Evolutionary conservation across 140 eudicot species (phyloP).

Genomic region (Oenanthe javanica): DNA sequence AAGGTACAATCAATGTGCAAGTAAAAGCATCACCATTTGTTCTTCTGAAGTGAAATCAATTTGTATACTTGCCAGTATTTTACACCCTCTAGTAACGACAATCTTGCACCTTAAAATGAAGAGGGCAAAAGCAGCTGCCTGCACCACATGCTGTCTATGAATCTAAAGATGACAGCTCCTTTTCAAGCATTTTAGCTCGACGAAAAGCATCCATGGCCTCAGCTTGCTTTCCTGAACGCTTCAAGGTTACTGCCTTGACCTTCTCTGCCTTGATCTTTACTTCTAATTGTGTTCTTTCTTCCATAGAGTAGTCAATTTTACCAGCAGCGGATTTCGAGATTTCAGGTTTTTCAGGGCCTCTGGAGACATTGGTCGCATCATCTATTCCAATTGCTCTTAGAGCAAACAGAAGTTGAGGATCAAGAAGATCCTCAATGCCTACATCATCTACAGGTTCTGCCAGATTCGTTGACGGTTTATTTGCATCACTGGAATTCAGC

Average conservation of each 20-base stretch:
- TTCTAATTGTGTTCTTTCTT: constrained; percentile 49
- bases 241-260: constrained; percentile 65
- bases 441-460: constrained; percentile 41
- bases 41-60: neutral
- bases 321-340: constrained; percentile 19
- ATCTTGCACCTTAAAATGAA: neutral
- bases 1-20: neutral
- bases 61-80: neutral
- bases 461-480: constrained; percentile 12
- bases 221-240: constrained; percentile 77
- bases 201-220: constrained; percentile 93
- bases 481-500: constrained; percentile 28
- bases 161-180: constrained; percentile 44
- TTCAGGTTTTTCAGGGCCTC: constrained; percentile 30
- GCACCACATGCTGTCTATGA: constrained; percentile 5
- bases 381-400: constrained; percentile 67
- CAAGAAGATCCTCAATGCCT: constrained; percentile 74
- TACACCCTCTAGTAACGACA: neutral
- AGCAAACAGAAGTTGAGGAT: constrained; percentile 83
- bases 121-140: neutral
- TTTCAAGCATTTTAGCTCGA: constrained; percentile 66
- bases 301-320: constrained; percentile 23
- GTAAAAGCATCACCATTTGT: neutral
- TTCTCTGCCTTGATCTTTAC: constrained; percentile 78
- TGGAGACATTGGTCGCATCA: constrained; percentile 16